Evolutionary conservation across 179 eudicot genomes (phyloP), one percentile per base, ranked within the genome.

Genomic region (Beta lomatogona): DNA sequence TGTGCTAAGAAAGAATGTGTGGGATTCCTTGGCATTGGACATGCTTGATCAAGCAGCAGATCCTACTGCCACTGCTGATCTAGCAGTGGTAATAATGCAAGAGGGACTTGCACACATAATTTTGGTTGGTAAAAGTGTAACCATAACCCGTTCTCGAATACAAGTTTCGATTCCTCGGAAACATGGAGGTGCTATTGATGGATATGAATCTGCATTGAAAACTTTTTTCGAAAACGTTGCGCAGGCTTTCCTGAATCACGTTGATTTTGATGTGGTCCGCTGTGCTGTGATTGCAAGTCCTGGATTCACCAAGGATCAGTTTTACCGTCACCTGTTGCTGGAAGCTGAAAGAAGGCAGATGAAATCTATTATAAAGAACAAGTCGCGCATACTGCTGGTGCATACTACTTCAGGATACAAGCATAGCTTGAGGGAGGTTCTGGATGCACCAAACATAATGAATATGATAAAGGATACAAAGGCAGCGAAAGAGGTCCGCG

Each of bases 261-360:
- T 95, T 81, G 98, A 95, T 85, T 95, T 95, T 84, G 90, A 90
- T 63, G 91, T 95, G 74, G 97, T 95, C 75, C 91, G 98, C 28
- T 95, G 99, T 89, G 99, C 97, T 79, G 95, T 95, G 78, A 91
- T 94, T 86, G 99, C 97, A 21, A 95, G 99, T 84, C 97, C 99
- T 65, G 99, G 99, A 76, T 95, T 95, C 81, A 95, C 99, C 41
- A 94, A 88, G 99, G 99, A 95, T 76, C 99, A 95, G 84, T 95
- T 95, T 86, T 93, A 94, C 83, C 89, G 88, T 73, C 98, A 95
- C 84, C 85, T 95, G 84, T 28, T 95, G 89, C 82, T 94, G 88
- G 98, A 95, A 86, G 99, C 98, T 78, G 99, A 95, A 85, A 95
- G 98, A 86, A 92, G 83, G 86, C 91, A 94, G 85, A 79, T 90